Percentiles rank a stretch among this genome's conserved stretches.
These are phyloP conservation scores for Stylosanthes scabra DNA, from an alignment of 331 rosid genomes.

Conservation along the genomic window DNA sequence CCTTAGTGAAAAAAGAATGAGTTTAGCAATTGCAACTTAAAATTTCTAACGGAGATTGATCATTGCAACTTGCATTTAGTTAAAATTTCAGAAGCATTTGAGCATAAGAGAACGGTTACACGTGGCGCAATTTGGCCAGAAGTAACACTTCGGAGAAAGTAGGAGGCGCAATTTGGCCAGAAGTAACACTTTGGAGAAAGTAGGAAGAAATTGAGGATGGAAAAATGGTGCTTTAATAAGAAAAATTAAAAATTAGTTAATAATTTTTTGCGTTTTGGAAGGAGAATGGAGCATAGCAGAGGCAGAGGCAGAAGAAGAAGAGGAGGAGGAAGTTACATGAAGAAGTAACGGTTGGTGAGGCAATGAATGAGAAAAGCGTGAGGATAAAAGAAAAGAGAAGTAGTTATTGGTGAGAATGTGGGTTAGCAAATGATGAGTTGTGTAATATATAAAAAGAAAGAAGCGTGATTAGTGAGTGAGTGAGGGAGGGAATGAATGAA, in stretches of 20 bases:
- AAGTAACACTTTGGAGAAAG: conserved; percentile 44
- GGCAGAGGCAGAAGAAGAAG: neutral
- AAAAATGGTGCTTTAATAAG: neutral
- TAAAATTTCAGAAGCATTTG: conserved; percentile 39
- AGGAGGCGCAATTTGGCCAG: too few relatives aligned
- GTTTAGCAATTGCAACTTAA: conserved; percentile 23
- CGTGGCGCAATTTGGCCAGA: conserved; percentile 43
- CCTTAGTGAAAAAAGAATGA: conserved; percentile 45
- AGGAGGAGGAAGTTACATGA: conserved; percentile 55
- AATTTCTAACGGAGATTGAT: conserved; percentile 58
- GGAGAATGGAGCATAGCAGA: conserved; percentile 26
- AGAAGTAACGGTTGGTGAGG: conserved; percentile 10
- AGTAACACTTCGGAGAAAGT: conserved; percentile 41
- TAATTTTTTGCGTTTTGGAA: conserved; percentile 37
- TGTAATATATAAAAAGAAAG: neutral
- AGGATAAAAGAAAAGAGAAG: neutral
- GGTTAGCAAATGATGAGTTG: neutral
- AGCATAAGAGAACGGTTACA: conserved; percentile 32
- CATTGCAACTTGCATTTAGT: conserved; percentile 49
- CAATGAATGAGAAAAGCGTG: neutral
- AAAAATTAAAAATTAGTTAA: conserved; percentile 40
- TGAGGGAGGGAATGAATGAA: neutral
- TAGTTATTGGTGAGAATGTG: neutral
- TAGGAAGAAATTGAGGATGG: conserved; percentile 42
- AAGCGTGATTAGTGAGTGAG: neutral